These are phyloP conservation scores for Candida boleticola DNA, from an alignment of 805 yeast genomes.

Conservation along the genomic window DNA sequence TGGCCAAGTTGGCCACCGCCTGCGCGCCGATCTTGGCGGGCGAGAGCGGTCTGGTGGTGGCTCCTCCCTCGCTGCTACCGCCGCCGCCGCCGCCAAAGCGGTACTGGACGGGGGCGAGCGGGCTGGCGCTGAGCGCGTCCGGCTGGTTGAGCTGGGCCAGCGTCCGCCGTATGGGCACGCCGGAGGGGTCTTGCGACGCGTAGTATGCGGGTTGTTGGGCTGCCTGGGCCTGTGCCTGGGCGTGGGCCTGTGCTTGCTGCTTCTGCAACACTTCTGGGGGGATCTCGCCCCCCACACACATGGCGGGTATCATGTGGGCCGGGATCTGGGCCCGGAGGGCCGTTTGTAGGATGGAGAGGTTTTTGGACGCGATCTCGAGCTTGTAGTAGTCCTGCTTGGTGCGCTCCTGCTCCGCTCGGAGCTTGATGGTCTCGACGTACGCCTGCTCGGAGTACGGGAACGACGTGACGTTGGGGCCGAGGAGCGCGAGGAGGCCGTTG, in stretches of 20 bases:
- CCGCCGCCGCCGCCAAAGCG: conserved; percentile 33
- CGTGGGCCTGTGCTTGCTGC: conserved; percentile 7
- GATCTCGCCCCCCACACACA: conserved; percentile 42
- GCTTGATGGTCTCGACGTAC: conserved; percentile 53
- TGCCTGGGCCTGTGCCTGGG: conserved; percentile 10
- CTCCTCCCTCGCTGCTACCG: neutral
- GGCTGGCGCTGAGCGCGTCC: conserved; percentile 25
- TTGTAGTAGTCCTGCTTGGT: conserved; percentile 78
- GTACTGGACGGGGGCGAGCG: conserved; percentile 33
- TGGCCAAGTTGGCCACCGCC: conserved; percentile 54
- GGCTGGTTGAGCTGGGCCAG: conserved; percentile 3
- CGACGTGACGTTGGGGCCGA: conserved; percentile 51
- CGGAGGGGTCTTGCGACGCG: neutral
- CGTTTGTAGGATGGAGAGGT: conserved; percentile 58
- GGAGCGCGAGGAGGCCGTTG: conserved; percentile 26
- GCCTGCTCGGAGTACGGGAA: conserved; percentile 62
- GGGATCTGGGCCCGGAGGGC: conserved; percentile 68
- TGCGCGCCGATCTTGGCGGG: conserved; percentile 74
- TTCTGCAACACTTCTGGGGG: conserved; percentile 5
- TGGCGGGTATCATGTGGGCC: conserved; percentile 54
- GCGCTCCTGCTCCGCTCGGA: conserved; percentile 70
- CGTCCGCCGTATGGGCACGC: conserved; percentile 1
- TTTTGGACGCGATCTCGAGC: conserved; percentile 58
- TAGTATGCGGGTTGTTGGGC: neutral
- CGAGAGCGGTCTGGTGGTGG: conserved; percentile 43